phyloP scores from a whole-genome alignment of 2,329 filamentous ascomycete species.

The Penicillium concentricum region DNA sequence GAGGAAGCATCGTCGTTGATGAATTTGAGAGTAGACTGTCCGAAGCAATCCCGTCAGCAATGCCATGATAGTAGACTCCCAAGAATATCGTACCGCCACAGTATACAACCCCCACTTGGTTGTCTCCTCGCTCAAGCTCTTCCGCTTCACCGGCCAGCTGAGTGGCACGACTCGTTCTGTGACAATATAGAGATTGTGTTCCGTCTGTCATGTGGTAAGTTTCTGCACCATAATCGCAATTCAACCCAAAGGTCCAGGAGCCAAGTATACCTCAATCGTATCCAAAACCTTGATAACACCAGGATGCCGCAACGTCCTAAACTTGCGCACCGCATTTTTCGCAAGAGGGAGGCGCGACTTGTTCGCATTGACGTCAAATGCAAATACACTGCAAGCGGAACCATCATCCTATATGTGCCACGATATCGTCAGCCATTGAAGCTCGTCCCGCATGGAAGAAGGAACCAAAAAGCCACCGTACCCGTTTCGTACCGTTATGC shows the following conservation, averaged over 20 bases:
- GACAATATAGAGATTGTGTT: conserved; percentile 92
- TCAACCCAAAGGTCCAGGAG: background rate
- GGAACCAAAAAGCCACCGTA: conserved; percentile 42
- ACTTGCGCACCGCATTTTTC: conserved; percentile 89
- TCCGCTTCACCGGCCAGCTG: conserved; percentile 84
- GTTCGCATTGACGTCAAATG: conserved; percentile 83
- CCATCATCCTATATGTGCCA: conserved; percentile 72
- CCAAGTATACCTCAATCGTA: conserved; percentile 73
- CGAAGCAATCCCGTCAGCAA: background rate
- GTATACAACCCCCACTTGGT: conserved; percentile 94
- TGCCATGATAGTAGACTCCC: background rate
- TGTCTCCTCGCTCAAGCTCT: conserved; percentile 84
- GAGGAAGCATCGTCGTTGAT: conserved; percentile 92
- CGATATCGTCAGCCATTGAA: conserved; percentile 13
- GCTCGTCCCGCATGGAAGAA: background rate
- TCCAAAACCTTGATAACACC: conserved; percentile 93
- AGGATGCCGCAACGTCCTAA: conserved; percentile 88
- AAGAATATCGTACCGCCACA: conserved; percentile 62
- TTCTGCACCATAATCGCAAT: background rate
- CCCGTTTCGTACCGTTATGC: conserved; percentile 88
- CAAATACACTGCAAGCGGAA: conserved; percentile 93
- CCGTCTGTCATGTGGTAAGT: conserved; percentile 61
- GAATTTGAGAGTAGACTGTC: conserved; percentile 84
- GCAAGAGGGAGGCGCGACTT: conserved; percentile 80
- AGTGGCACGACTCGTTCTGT: conserved; percentile 87